Percentiles rank a stretch among this genome's conserved stretches.
These are phyloP conservation scores for Starmerella tilneyi DNA, from an alignment of 805 yeast genomes.

Conservation along the genomic window DNA sequence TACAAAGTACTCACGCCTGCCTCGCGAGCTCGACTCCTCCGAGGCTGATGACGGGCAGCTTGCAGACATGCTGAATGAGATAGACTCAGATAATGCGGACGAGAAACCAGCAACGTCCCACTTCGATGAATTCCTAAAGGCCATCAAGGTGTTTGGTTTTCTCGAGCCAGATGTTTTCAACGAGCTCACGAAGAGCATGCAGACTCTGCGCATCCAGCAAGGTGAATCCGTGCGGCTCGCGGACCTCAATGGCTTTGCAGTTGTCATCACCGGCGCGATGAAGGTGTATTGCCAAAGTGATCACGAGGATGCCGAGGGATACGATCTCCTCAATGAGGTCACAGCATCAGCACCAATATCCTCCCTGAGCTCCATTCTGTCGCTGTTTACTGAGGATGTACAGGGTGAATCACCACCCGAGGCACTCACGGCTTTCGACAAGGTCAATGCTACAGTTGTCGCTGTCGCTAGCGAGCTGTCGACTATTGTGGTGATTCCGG, in stretches of 20 bases:
- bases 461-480: constrained; percentile 68
- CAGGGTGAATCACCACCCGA: constrained; percentile 18
- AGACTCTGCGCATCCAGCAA: constrained; percentile 66
- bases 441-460: constrained; percentile 37
- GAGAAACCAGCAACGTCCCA: constrained; percentile 49
- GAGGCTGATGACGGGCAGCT: constrained; percentile 33
- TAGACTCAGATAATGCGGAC: constrained; percentile 27
- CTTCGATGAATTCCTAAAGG: constrained; percentile 78
- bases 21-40: constrained; percentile 32
- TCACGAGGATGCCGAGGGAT: constrained; percentile 40
- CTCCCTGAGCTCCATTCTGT: constrained; percentile 67
- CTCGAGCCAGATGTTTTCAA: constrained; percentile 83
- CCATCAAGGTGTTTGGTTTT: constrained; percentile 89
- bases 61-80: constrained; percentile 36
- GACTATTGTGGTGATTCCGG: constrained; percentile 87
- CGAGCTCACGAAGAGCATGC: constrained; percentile 83
- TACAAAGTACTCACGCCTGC: constrained; percentile 51
- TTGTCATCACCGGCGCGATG: constrained; percentile 84
- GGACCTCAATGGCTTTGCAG: constrained; percentile 72
- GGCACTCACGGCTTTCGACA: constrained; percentile 19
- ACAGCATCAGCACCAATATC: constrained; percentile 78
- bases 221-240: constrained; percentile 70
- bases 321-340: constrained; percentile 68
- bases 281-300: constrained; percentile 40
- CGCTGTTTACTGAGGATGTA: constrained; percentile 51